These are phyloP conservation scores for Tarenaya hassleriana DNA, from an alignment of 345 rosid genomes.

Conservation along the genomic window DNA sequence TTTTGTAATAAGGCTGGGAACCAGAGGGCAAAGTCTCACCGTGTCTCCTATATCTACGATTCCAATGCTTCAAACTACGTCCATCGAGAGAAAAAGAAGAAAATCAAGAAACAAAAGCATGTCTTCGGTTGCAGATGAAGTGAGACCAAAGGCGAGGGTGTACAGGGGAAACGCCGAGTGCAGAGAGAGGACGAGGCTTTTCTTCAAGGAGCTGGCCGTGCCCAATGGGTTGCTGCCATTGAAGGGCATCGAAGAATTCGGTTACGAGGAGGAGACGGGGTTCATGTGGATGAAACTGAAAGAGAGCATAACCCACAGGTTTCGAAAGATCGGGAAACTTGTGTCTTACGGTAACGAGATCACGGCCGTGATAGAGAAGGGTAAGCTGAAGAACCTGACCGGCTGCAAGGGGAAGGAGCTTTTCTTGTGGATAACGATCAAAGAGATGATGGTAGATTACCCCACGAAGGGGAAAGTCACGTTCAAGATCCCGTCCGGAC, in stretches of 20 bases:
- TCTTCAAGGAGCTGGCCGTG: constrained; percentile 46
- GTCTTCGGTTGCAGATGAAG: constrained; percentile 47
- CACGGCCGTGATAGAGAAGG: constrained; percentile 40
- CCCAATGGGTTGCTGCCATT: constrained; percentile 63
- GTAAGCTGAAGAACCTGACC: constrained; percentile 66
- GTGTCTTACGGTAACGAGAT: constrained; percentile 46
- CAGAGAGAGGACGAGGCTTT: constrained; percentile 35
- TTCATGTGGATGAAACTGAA: constrained; percentile 74
- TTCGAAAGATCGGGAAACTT: constrained; percentile 48
- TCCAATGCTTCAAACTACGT: too few relatives aligned
- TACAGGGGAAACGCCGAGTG: constrained; percentile 55
- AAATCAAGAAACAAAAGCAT: constrained; percentile 20
- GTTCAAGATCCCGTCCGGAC: constrained; percentile 55
- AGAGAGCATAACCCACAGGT: constrained; percentile 52
- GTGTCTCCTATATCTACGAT: too few relatives aligned
- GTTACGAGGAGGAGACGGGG: constrained; percentile 54
- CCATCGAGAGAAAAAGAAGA: too few relatives aligned
- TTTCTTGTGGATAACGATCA: constrained; percentile 46
- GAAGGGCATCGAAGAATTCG: constrained; percentile 52
- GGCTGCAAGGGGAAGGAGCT: constrained; percentile 78
- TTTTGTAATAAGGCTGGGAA: too few relatives aligned
- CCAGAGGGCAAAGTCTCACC: too few relatives aligned
- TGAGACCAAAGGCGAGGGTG: constrained; percentile 49
- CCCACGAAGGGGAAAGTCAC: constrained; percentile 38
- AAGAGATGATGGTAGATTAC: constrained; percentile 44